A percentile compares a stretch with the other conserved stretches of the same genome.
Conservation (phyloP, 2,329 filamentous ascomycete genomes). For the Cladophialophora chaetospira region DNA sequence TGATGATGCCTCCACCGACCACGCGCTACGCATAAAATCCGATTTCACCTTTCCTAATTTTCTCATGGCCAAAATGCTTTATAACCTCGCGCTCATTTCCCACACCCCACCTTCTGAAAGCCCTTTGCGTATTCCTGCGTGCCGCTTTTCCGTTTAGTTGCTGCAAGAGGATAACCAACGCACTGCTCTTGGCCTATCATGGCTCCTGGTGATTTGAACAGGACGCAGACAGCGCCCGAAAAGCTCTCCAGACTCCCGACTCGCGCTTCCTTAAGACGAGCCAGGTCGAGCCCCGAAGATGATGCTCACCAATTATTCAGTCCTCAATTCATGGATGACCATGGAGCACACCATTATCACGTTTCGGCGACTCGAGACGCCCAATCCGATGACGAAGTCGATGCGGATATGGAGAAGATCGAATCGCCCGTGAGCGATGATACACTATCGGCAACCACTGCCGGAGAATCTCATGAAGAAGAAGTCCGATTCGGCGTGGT, state of each 20-base stretch:
- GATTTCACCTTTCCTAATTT: conserved; percentile 3
- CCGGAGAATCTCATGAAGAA: conserved; percentile 24
- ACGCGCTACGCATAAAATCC: conserved; percentile 1
- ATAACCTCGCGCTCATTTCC: conserved; percentile 4
- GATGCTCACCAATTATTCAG: conserved; percentile 24
- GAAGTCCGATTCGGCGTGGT: conserved; percentile 25
- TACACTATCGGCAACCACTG: background rate
- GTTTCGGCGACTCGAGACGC: conserved; percentile 17
- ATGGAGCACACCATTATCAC: conserved; percentile 27
- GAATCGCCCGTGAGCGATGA: background rate
- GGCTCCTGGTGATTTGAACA: conserved; percentile 11
- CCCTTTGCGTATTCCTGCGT: background rate
- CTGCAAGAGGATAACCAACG: conserved; percentile 3
- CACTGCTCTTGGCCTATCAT: conserved; percentile 8
- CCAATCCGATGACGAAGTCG: conserved; percentile 10
- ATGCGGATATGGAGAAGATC: background rate
- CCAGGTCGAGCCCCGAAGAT: conserved; percentile 24
- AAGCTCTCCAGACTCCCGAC: conserved; percentile 11
- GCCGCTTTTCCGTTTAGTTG: conserved; percentile 9
- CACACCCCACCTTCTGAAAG: background rate
- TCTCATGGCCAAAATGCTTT: background rate
- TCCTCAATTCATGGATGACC: conserved; percentile 30
- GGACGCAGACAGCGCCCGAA: conserved; percentile 25
- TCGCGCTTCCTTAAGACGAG: conserved; percentile 21
- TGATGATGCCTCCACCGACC: background rate